These are phyloP conservation scores for Ophidiomyces ophidiicola DNA, from an alignment of 2,329 filamentous ascomycete species.

Conservation along the genomic window DNA sequence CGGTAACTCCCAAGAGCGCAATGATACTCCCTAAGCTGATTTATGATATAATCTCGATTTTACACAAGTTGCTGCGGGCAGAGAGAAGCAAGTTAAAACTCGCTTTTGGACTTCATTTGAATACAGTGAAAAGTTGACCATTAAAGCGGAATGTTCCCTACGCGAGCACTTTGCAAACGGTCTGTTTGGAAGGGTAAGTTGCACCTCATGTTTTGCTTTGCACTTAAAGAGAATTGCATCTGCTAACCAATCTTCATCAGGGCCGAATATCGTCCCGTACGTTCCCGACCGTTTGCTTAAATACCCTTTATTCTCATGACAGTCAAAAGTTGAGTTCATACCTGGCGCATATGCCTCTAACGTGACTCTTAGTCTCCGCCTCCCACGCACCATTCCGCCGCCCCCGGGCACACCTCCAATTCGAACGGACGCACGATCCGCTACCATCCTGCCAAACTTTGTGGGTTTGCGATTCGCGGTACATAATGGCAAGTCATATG, in stretches of 20 bases:
- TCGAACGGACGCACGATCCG: slow-evolving; percentile 72
- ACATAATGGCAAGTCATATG: slow-evolving; percentile 81
- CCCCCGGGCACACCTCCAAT: slow-evolving; percentile 58
- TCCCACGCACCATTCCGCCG: slow-evolving; percentile 36
- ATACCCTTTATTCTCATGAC: neutral
- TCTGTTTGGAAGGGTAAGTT: slow-evolving; percentile 76
- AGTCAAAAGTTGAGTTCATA: neutral
- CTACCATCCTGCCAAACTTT: slow-evolving; percentile 85
- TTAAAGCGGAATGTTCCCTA: slow-evolving; percentile 53
- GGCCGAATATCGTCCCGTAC: slow-evolving; percentile 60
- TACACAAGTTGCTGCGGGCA: too few species aligned
- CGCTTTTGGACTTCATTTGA: too few species aligned
- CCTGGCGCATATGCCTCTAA: neutral
- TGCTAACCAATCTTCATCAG: slow-evolving; percentile 30
- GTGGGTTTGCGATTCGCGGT: slow-evolving; percentile 81
- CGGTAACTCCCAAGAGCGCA: too few species aligned
- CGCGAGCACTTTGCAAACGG: slow-evolving; percentile 55
- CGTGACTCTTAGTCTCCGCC: slow-evolving; percentile 25
- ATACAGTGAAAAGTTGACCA: too few species aligned
- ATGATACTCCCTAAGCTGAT: too few species aligned
- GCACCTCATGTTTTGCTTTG: neutral
- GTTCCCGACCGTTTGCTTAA: slow-evolving; percentile 23
- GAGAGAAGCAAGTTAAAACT: too few species aligned
- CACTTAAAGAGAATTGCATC: neutral
- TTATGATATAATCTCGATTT: too few species aligned